phyloP scores from a whole-genome alignment of 2,329 filamentous ascomycete species.

The Aspergillus fischeri region DNA sequence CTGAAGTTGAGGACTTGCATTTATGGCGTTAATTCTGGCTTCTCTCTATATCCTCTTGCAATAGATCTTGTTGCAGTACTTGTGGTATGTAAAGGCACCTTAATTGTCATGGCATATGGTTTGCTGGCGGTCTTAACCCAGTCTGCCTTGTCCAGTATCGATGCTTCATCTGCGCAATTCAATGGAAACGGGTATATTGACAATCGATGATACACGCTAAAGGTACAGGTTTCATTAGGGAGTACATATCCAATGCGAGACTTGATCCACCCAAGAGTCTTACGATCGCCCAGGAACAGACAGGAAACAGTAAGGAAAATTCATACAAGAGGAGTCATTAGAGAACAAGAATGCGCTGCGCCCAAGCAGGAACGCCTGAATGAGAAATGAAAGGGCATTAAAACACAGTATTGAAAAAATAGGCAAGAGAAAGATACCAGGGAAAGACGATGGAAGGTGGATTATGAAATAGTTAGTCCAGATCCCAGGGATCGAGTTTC shows the following conservation, averaged over 20 bases:
- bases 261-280: slow-evolving; percentile 7
- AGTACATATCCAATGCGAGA: slow-evolving; percentile 10
- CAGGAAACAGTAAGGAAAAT: neutral
- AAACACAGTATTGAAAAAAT: neutral
- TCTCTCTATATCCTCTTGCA: neutral
- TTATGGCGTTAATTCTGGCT: slow-evolving; percentile 22
- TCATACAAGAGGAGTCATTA: neutral
- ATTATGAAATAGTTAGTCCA: slow-evolving; percentile 22
- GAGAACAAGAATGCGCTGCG: neutral
- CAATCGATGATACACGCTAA: slow-evolving; percentile 9
- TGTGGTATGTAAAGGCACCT: neutral
- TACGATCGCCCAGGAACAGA: slow-evolving; percentile 3
- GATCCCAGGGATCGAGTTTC: slow-evolving; percentile 25
- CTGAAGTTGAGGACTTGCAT: slow-evolving; percentile 13
- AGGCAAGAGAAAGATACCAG: neutral
- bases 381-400: neutral
- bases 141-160: neutral
- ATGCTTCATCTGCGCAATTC: neutral
- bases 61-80: slow-evolving; percentile 1
- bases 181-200: slow-evolving; percentile 4
- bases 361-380: neutral
- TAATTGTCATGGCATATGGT: neutral
- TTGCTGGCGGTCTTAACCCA: neutral
- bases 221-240: slow-evolving; percentile 14
- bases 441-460: neutral